These are phyloP conservation scores for Plenodomus biglobosus DNA, from an alignment of 2,329 filamentous ascomycete genomes.

Conservation along the genomic window DNA sequence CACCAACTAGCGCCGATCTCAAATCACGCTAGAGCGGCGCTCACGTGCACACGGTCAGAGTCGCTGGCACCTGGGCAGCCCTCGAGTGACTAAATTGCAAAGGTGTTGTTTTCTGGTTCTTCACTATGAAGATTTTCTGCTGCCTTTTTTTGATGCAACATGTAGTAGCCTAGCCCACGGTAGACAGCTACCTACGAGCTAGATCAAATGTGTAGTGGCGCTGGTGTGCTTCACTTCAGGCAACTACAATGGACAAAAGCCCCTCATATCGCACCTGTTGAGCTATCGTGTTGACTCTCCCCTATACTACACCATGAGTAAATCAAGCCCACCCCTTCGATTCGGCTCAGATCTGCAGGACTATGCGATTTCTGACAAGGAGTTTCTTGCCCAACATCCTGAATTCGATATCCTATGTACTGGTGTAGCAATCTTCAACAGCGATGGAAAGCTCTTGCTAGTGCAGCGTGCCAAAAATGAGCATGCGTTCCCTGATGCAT, in stretches of 20 bases:
- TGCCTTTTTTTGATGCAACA: too few relatives aligned
- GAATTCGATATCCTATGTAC: constrained; percentile 32
- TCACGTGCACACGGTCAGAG: constrained; percentile 4
- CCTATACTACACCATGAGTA: constrained; percentile 5
- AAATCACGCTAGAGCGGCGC: constrained; percentile 12
- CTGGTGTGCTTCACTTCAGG: neutral
- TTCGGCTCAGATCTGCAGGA: constrained; percentile 28
- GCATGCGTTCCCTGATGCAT: constrained; percentile 37
- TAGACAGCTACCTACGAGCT: neutral
- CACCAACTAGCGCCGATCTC: constrained; percentile 11
- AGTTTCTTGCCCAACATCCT: constrained; percentile 30
- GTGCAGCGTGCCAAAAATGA: constrained; percentile 43
- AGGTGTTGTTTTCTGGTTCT: too few relatives aligned
- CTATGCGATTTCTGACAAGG: constrained; percentile 32
- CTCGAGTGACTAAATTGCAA: too few relatives aligned
- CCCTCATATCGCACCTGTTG: neutral
- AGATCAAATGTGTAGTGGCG: neutral
- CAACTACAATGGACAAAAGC: constrained; percentile 1
- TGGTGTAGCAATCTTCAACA: constrained; percentile 38
- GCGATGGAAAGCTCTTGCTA: constrained; percentile 35
- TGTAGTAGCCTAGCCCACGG: too few relatives aligned
- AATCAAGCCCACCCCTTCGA: constrained; percentile 13
- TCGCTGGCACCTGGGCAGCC: neutral
- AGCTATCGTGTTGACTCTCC: neutral
- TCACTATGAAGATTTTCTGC: too few relatives aligned